phyloP scores from a whole-genome alignment of 306 rosid species.

The Canavalia gladiata region DNA sequence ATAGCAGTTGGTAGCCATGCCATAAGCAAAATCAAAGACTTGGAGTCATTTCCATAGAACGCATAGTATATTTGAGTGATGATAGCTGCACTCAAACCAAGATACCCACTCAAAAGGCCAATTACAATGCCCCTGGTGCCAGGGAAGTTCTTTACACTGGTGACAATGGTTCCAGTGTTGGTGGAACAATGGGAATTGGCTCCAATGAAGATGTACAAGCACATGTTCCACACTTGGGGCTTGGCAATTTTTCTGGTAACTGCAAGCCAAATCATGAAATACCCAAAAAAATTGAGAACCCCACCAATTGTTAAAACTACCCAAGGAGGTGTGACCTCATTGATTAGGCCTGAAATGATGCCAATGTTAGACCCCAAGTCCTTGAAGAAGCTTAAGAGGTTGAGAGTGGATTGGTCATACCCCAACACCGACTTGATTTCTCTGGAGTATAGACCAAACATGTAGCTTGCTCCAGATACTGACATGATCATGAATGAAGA shows the following conservation, averaged over 20 bases:
- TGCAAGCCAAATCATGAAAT: conserved; percentile 59
- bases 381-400: conserved; percentile 53
- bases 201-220: conserved; percentile 51
- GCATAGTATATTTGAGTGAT: conserved; percentile 61
- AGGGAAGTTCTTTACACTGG: conserved; percentile 58
- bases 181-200: conserved; percentile 60
- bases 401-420: conserved; percentile 57
- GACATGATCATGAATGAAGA: conserved; percentile 60
- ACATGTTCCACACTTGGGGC: conserved; percentile 50
- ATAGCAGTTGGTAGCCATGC: conserved; percentile 78
- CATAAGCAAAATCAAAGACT: conserved; percentile 64
- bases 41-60: conserved; percentile 62
- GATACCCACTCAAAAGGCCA: conserved; percentile 52
- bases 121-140: conserved; percentile 54
- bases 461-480: conserved; percentile 59
- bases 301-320: conserved; percentile 56
- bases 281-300: conserved; percentile 50
- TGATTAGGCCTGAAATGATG: conserved; percentile 52
- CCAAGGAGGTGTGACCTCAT: conserved; percentile 57
- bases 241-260: conserved; percentile 53
- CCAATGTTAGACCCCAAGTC: conserved; percentile 58
- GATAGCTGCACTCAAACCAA: conserved; percentile 53
- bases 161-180: conserved; percentile 55
- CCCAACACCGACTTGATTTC: conserved; percentile 56
- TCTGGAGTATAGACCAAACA: conserved; percentile 54